phyloP scores from a whole-genome alignment of 2,329 filamentous ascomycete genomes.

The Xylaria multiplex region DNA sequence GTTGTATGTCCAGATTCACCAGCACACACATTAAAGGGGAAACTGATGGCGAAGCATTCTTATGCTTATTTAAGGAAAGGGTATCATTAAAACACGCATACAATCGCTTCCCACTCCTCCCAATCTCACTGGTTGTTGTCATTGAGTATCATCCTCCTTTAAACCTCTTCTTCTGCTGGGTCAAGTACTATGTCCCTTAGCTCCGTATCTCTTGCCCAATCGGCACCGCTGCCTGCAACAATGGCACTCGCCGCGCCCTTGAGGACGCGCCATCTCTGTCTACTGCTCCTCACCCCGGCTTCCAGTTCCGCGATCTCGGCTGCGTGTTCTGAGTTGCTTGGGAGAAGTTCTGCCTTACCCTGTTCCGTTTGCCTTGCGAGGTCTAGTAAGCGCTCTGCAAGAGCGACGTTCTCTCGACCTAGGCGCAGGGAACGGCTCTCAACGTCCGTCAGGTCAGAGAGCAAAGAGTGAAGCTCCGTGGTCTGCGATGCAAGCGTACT shows the following conservation, averaged over 20 bases:
- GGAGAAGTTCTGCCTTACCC: conserved; percentile 61
- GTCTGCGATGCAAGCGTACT: conserved; percentile 70
- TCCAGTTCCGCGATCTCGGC: conserved; percentile 69
- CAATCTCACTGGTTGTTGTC: not conserved
- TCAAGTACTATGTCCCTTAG: conserved; percentile 79
- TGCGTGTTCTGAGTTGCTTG: conserved; percentile 62
- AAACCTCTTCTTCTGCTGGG: conserved; percentile 58
- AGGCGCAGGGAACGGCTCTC: conserved; percentile 68
- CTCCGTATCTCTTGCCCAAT: conserved; percentile 78
- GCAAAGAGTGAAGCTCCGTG: conserved; percentile 60
- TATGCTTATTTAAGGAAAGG: not conserved
- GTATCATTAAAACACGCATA: conserved; percentile 13
- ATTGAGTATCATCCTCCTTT: not conserved
- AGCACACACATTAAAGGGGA: not conserved
- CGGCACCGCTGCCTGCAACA: conserved; percentile 81
- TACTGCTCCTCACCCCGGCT: conserved; percentile 67
- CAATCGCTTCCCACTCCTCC: not conserved
- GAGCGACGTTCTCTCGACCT: conserved; percentile 68
- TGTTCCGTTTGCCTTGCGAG: conserved; percentile 67
- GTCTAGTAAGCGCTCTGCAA: conserved; percentile 70
- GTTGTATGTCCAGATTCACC: not conserved
- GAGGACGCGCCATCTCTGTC: conserved; percentile 76
- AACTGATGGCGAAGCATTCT: not conserved
- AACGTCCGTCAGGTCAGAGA: conserved; percentile 63
- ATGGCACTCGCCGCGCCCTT: conserved; percentile 83